A percentile compares a stretch with the other conserved stretches of the same genome.
phyloP scores from a whole-genome alignment of 2,329 filamentous ascomycete genomes.

The Botrytis medusae region DNA sequence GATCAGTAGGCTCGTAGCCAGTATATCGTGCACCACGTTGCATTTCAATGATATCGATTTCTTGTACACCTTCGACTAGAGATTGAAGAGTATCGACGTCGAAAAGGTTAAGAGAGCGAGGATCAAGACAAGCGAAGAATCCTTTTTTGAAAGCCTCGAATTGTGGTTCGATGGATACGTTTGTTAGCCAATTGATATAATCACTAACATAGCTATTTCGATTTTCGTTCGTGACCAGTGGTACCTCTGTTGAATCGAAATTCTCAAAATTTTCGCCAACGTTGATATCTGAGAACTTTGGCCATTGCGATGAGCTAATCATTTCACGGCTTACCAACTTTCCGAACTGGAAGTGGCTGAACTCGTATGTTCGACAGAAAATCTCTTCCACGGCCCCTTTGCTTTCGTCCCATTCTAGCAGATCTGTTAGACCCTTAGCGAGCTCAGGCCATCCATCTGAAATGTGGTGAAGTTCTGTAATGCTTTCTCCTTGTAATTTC shows the following conservation, averaged over 20 bases:
- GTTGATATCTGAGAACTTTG: slow-evolving; percentile 47
- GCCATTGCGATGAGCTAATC: slow-evolving; percentile 49
- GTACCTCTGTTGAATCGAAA: slow-evolving; percentile 44
- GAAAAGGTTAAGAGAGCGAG: slow-evolving; percentile 70
- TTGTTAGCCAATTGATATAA: slow-evolving; percentile 81
- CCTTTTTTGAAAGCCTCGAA: slow-evolving; percentile 78
- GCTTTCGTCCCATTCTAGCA: slow-evolving; percentile 74
- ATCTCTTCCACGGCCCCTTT: slow-evolving; percentile 78
- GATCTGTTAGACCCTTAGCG: slow-evolving; percentile 67
- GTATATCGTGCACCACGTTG: slow-evolving; percentile 74
- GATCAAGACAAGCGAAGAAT: slow-evolving; percentile 72
- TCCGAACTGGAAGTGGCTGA: slow-evolving; percentile 64
- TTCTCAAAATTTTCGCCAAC: slow-evolving; percentile 44
- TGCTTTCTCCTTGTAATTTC: slow-evolving; percentile 69
- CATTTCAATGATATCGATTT: slow-evolving; percentile 75
- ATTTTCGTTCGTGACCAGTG: slow-evolving; percentile 78
- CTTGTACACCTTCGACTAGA: slow-evolving; percentile 78
- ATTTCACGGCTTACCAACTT: slow-evolving; percentile 58
- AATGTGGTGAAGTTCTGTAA: slow-evolving; percentile 73
- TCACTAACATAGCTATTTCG: slow-evolving; percentile 76
- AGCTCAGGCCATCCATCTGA: slow-evolving; percentile 85
- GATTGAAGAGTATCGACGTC: slow-evolving; percentile 66
- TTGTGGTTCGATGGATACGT: slow-evolving; percentile 74
- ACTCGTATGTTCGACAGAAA: slow-evolving; percentile 83
- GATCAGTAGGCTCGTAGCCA: slow-evolving; percentile 70